These are phyloP conservation scores for Hemileia vastatrix DNA, from an alignment of 1,284 basidiomycete genomes.

Conservation along the genomic window DNA sequence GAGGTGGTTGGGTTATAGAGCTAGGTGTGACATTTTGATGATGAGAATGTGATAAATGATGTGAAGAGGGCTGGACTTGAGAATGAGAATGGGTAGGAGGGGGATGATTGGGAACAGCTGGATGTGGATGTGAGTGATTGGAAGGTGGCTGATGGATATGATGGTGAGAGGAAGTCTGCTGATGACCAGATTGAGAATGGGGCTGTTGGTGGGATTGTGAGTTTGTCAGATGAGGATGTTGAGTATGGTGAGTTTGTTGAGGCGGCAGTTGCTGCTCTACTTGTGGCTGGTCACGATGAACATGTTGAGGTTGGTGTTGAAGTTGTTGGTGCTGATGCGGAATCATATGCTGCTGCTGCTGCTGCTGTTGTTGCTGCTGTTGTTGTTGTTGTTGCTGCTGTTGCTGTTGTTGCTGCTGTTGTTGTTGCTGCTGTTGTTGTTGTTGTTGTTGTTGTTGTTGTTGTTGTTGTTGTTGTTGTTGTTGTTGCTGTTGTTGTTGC, in stretches of 20 bases:
- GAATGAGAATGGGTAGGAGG: not conserved
- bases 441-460: conserved; percentile 7
- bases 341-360: no score
- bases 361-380: no score
- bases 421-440: not conserved
- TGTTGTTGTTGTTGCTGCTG: conserved; percentile 6
- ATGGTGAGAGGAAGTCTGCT: not conserved
- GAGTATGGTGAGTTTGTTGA: not conserved
- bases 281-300: not conserved
- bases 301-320: not conserved
- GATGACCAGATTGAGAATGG: conserved; percentile 3
- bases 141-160: not conserved
- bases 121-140: not conserved
- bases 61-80: not conserved
- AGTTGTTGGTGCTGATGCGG: not conserved
- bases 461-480: no score
- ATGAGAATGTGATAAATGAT: conserved; percentile 1
- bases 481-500: conserved; percentile 2
- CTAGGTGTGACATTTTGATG: conserved; percentile 1
- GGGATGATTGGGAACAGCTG: not conserved
- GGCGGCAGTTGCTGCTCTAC: not conserved
- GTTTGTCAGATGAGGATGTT: conserved; percentile 1
- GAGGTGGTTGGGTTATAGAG: not conserved
- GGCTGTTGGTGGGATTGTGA: conserved; percentile 9
- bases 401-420: conserved; percentile 1